Conservation (phyloP, 1,139 yeast species). For the Williopsis jadinii region DNA sequence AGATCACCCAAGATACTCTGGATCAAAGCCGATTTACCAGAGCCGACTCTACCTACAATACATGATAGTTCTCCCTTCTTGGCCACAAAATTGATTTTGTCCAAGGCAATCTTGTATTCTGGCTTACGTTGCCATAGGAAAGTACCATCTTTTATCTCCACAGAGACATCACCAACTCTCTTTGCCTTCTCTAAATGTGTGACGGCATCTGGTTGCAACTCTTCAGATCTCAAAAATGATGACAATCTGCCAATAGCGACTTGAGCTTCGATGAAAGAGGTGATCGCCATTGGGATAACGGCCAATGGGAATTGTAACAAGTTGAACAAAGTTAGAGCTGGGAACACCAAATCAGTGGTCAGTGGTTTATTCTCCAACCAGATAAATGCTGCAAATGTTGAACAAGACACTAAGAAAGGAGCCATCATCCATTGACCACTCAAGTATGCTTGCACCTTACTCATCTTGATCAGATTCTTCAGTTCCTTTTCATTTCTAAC, state of each 20-base stretch:
- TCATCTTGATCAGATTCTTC: conserved; percentile 68
- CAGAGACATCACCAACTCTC: conserved; percentile 60
- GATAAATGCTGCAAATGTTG: conserved; percentile 83
- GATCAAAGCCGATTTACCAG: conserved; percentile 84
- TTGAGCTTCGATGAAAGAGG: conserved; percentile 81
- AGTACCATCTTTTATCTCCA: conserved; percentile 64
- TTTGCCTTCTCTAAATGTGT: conserved; percentile 38
- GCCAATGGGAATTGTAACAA: conserved; percentile 87
- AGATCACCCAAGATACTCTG: conserved; percentile 84
- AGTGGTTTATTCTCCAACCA: conserved; percentile 58
- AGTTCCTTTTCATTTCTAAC: conserved; percentile 91
- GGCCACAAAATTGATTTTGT: conserved; percentile 61
- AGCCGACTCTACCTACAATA: conserved; percentile 88
- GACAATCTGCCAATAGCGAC: conserved; percentile 79
- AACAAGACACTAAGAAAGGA: conserved; percentile 86
- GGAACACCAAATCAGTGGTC: conserved; percentile 90
- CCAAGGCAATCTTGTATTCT: conserved; percentile 69
- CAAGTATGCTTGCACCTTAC: conserved; percentile 66
- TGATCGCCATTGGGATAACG: conserved; percentile 86
- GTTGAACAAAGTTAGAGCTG: conserved; percentile 84
- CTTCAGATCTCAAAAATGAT: conserved; percentile 66
- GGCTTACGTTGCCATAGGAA: conserved; percentile 86
- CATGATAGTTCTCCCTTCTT: conserved; percentile 80
- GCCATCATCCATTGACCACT: conserved; percentile 81
- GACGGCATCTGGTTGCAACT: conserved; percentile 77